phyloP scores from a whole-genome alignment of 208 protist species.

The Wallacemonas sp. region DNA sequence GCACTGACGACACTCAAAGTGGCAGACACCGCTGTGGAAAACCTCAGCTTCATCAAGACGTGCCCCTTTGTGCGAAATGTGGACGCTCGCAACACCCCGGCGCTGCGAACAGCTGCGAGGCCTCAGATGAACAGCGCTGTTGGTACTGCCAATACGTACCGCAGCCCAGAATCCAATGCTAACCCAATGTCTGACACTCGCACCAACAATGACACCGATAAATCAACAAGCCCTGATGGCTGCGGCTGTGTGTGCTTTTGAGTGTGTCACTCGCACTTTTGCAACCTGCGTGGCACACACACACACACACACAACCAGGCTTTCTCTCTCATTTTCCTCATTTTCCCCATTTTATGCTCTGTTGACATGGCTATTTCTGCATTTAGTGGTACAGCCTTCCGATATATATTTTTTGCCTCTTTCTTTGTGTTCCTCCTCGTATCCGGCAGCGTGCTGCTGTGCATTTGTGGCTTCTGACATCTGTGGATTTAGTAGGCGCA shows the following conservation, averaged over 20 bases:
- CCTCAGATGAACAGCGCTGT: not conserved
- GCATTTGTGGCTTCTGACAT: too few relatives aligned
- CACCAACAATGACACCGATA: not conserved
- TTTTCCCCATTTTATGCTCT: not conserved
- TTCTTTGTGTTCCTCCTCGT: too few relatives aligned
- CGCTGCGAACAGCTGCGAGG: not conserved
- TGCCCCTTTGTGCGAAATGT: not conserved
- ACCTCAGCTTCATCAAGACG: not conserved
- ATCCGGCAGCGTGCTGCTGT: too few relatives aligned
- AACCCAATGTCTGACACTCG: not conserved
- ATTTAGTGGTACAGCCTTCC: too few relatives aligned
- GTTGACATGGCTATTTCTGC: too few relatives aligned
- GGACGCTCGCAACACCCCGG: slow-evolving; percentile 1
- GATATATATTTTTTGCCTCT: too few relatives aligned
- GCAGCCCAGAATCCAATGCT: not conserved
- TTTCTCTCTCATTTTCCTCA: not conserved
- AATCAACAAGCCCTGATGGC: not conserved
- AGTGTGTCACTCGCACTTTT: not conserved
- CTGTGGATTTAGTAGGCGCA: too few relatives aligned
- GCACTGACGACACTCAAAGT: not conserved
- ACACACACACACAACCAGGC: too few relatives aligned
- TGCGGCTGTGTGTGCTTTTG: slow-evolving; percentile 5
- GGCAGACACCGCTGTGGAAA: not conserved
- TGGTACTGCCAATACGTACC: not conserved
- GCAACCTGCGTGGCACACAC: too few relatives aligned